Evolutionary conservation across 2,329 filamentous ascomycete genomes (phyloP), one percentile per base, ranked within the genome.

Genomic region (Dendryphion nanum): DNA sequence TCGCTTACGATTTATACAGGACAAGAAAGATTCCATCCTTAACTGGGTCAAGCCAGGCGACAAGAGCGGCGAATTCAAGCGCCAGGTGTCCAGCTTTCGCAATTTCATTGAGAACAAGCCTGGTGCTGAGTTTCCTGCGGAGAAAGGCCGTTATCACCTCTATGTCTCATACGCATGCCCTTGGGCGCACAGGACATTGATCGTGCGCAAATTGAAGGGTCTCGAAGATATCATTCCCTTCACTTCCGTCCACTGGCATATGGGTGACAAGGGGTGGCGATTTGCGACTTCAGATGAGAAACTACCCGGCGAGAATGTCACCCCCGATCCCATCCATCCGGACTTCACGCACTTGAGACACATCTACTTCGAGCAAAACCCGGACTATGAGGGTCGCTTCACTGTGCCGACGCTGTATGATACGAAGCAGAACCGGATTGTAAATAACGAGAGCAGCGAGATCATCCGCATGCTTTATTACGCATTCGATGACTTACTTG

Each of bases 81-180:
- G 91, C 45, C 86, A 89, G 64, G 76, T 77, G 46, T 93, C 87
- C 44, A 77, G 81, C 38, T 97, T 97, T 70, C 82, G 93, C 42
- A 80, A 85, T 65, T 86, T 74, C 66, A 86, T 95, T 65, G 88
- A 85, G 20, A 79, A 76, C 46, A 79, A 87, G 52, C 68, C 80
- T 1, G 83, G 79, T 29, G 84, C 87, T 4, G 70, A 83, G 64
- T 96, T 89, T 53, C 86, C 89, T 4, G 79, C 89, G 1, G 91
- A 97, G 70, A 88, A 87, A 69, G 88, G 79, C 37, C 79, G 93
- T 39, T 98, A 98, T 66, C 93, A 98, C 69, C 81, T 98, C 54
- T 98, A 91, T 63, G 85, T 95, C 51, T 91, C 85, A 57, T 95
- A 95, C 68, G 90, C 90, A 5, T 96, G 90, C 67, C 90, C 90